phyloP scores from a whole-genome alignment of 495 filamentous ascomycete genomes.

The Neurospora sp. region DNA sequence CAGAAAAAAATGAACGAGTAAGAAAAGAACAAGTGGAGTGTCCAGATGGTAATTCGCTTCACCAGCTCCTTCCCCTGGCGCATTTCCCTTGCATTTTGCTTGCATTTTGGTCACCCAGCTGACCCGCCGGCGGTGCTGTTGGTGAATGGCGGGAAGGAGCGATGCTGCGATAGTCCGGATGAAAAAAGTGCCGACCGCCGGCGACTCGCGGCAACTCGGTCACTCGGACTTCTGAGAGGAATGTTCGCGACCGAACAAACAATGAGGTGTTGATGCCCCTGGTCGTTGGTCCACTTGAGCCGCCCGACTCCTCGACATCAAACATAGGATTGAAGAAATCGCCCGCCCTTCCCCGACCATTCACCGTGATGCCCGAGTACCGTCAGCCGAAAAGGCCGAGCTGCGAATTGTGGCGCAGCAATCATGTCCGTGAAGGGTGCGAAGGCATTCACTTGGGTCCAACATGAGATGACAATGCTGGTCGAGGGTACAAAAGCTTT shows the following conservation, averaged over 20 bases:
- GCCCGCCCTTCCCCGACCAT: neutral
- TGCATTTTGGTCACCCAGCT: neutral
- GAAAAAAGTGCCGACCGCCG: neutral
- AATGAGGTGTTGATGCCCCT: neutral
- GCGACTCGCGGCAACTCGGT: neutral
- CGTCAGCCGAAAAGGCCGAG: neutral
- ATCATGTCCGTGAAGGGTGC: neutral
- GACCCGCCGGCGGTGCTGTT: neutral
- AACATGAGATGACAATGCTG: neutral
- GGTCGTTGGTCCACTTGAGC: neutral
- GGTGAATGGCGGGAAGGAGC: neutral
- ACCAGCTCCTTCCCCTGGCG: no score
- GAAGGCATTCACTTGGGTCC: neutral
- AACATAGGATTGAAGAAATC: neutral
- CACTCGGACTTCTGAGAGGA: neutral
- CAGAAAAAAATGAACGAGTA: no score
- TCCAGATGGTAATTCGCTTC: no score
- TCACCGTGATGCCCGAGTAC: neutral
- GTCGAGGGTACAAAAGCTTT: neutral
- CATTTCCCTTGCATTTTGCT: no score
- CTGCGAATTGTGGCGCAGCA: neutral
- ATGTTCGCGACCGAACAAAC: neutral
- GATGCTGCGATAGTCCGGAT: neutral
- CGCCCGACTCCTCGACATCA: neutral
- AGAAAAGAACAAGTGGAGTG: no score